phyloP scores from a whole-genome alignment of 495 filamentous ascomycete species.

The Barbatosphaeria neglecta region DNA sequence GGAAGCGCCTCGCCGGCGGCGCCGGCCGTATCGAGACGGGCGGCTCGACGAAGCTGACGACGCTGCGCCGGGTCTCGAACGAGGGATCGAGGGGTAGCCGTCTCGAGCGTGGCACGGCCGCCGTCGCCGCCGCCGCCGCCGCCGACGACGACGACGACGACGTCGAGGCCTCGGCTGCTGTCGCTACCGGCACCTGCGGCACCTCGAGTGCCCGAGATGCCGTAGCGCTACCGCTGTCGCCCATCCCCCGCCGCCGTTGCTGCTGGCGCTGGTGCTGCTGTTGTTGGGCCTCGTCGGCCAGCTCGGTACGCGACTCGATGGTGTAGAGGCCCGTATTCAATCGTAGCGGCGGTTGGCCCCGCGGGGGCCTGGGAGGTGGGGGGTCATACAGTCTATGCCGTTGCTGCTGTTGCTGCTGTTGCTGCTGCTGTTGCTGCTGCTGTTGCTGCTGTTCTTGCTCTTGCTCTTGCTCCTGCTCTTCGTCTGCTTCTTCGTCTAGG shows the following conservation, averaged over 20 bases:
- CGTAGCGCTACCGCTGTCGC: not conserved
- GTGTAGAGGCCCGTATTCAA: constrained; percentile 14
- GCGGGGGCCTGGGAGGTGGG: not conserved
- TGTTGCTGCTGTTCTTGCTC: not conserved
- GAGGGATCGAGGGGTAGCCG: too few relatives aligned
- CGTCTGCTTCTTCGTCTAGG: not conserved
- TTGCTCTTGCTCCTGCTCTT: too few relatives aligned
- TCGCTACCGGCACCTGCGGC: too few relatives aligned
- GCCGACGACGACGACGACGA: not conserved
- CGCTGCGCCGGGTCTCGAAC: not conserved
- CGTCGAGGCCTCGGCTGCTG: not conserved
- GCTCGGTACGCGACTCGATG: constrained; percentile 12
- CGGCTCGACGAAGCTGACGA: not conserved
- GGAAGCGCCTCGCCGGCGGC: constrained; percentile 9
- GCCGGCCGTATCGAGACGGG: constrained; percentile 9
- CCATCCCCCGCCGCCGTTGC: not conserved
- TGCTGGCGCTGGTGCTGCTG: not conserved
- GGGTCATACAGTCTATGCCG: not conserved
- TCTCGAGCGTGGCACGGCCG: too few relatives aligned
- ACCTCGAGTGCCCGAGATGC: too few relatives aligned
- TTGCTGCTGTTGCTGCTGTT: not conserved
- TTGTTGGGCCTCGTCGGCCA: too few relatives aligned
- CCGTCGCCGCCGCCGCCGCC: too few relatives aligned
- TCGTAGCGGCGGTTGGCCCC: not conserved
- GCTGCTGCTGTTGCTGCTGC: not conserved